A percentile compares a stretch with the other conserved stretches of the same genome.
Conservation (phyloP, 768 basidiomycete species). For the Leccinum truebloodii region DNA sequence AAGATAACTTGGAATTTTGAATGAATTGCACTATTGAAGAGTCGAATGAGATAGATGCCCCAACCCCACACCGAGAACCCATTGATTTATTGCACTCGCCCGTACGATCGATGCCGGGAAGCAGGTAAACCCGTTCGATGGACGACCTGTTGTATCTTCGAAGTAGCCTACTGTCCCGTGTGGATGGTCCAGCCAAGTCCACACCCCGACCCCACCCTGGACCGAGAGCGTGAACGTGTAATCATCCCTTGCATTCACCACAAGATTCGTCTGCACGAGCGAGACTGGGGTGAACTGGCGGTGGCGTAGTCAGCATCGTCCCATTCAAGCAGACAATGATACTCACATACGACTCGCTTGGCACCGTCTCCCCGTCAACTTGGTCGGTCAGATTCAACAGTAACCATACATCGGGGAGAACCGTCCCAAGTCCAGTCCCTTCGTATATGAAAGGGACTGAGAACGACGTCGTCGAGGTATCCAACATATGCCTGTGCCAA, state of each 20-base stretch:
- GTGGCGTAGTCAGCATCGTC: conserved; percentile 1
- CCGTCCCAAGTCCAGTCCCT: conserved; percentile 41
- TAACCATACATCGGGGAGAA: conserved; percentile 56
- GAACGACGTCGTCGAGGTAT: conserved; percentile 41
- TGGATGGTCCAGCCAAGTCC: conserved; percentile 64
- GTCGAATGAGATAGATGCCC: too few relatives aligned
- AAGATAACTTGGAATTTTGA: too few relatives aligned
- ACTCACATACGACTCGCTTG: conserved; percentile 46
- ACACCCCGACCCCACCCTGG: conserved; percentile 52
- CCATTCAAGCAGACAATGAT: too few relatives aligned
- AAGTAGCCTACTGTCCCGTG: too few relatives aligned
- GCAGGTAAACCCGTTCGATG: too few relatives aligned
- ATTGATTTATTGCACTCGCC: too few relatives aligned
- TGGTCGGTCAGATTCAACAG: conserved; percentile 49
- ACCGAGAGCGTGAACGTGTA: conserved; percentile 55
- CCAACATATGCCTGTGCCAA: conserved; percentile 40
- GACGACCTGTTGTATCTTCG: too few relatives aligned
- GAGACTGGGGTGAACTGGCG: conserved; percentile 53
- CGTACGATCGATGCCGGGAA: too few relatives aligned
- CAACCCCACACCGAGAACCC: too few relatives aligned
- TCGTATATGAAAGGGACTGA: conserved; percentile 44
- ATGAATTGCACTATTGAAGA: too few relatives aligned
- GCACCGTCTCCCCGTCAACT: conserved; percentile 41
- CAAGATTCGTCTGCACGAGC: conserved; percentile 31
- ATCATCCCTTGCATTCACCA: conserved; percentile 19